These are phyloP conservation scores for Inonotus hispidus DNA, from an alignment of 1,284 basidiomycete genomes.

Conservation along the genomic window DNA sequence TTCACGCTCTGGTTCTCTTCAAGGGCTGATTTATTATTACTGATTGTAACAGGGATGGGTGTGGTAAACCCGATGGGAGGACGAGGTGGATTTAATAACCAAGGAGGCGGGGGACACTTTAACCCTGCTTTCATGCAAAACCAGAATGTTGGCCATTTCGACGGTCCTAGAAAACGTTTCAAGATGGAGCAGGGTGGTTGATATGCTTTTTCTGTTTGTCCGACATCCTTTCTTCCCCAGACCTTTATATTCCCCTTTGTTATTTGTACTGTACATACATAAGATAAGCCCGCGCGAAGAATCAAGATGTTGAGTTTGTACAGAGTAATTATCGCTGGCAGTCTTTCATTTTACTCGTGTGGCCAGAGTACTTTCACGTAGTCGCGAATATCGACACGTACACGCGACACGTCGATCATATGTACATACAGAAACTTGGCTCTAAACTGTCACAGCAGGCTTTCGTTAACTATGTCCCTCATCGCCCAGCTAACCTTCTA, in stretches of 20 bases:
- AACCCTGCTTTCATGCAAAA: slow-evolving; percentile 68
- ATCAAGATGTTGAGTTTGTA: too few species aligned
- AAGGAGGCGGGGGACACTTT: slow-evolving; percentile 51
- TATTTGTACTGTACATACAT: slow-evolving; percentile 1
- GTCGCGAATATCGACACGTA: too few species aligned
- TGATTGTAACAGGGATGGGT: slow-evolving; percentile 40
- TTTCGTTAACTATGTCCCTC: not conserved
- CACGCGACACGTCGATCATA: not conserved
- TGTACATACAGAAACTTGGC: not conserved
- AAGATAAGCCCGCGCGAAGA: not conserved
- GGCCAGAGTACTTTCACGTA: too few species aligned
- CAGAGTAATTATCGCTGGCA: too few species aligned
- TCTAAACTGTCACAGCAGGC: not conserved
- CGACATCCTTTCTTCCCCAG: not conserved
- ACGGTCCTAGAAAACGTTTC: slow-evolving; percentile 52
- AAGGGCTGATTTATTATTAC: slow-evolving; percentile 22
- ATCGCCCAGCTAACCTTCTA: not conserved
- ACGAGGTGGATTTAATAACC: slow-evolving; percentile 43
- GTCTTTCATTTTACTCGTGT: too few species aligned
- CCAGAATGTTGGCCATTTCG: slow-evolving; percentile 36
- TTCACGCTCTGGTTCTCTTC: slow-evolving; percentile 29
- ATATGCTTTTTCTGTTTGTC: not conserved
- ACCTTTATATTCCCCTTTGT: not conserved
- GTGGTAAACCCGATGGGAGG: slow-evolving; percentile 35
- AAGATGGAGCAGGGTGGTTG: slow-evolving; percentile 32